These are phyloP conservation scores for Claviceps fusiformis DNA, from an alignment of 2,329 filamentous ascomycete genomes.

Conservation along the genomic window DNA sequence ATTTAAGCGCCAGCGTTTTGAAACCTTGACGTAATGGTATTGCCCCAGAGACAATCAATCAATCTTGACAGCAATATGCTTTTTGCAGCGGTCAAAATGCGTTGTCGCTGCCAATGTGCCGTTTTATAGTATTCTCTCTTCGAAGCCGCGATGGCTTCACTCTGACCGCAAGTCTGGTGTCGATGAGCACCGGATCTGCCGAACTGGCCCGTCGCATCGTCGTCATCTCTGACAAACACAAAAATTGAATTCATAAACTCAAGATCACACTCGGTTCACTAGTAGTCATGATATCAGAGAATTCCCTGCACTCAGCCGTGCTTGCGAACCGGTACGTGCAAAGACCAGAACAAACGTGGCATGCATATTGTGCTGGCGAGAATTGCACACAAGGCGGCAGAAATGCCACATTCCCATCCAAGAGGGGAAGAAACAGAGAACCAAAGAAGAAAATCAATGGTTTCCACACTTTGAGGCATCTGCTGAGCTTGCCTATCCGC, in stretches of 20 bases:
- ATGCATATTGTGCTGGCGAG: background rate
- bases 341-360: background rate
- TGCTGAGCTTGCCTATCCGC: background rate
- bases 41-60: too few relatives aligned
- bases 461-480: background rate
- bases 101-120: background rate
- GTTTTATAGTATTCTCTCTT: background rate
- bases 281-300: background rate
- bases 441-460: background rate
- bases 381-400: background rate
- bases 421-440: too few relatives aligned
- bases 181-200: too few relatives aligned
- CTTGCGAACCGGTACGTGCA: background rate
- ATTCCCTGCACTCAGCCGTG: background rate
- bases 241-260: background rate
- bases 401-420: too few relatives aligned
- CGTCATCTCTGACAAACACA: background rate
- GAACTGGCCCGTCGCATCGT: background rate
- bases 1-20: background rate
- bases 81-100: too few relatives aligned
- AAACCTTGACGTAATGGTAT: background rate
- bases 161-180: background rate
- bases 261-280: too few relatives aligned
- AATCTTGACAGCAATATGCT: background rate
- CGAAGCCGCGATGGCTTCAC: slow-evolving; percentile 4